These are phyloP conservation scores for Arthrobotrys musiformis DNA, from an alignment of 2,329 filamentous ascomycete genomes.

Conservation along the genomic window DNA sequence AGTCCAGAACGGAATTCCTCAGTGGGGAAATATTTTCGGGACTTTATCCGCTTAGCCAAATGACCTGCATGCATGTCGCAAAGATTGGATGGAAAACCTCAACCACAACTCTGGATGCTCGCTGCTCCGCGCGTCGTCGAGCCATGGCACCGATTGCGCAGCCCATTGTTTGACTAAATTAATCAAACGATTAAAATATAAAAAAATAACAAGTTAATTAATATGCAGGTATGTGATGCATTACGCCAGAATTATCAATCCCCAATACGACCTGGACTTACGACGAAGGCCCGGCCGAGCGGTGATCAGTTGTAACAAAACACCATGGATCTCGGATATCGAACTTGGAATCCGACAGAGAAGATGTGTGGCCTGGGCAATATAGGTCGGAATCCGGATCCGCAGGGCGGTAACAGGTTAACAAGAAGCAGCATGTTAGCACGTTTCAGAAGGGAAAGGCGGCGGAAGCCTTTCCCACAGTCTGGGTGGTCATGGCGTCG, in stretches of 20 bases:
- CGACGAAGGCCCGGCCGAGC: neutral
- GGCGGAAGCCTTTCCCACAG: conserved; percentile 17
- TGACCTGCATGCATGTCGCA: neutral
- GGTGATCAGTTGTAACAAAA: conserved; percentile 8
- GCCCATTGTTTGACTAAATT: neutral
- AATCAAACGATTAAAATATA: too few relatives aligned
- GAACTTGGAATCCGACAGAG: conserved; percentile 15
- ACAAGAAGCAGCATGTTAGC: conserved; percentile 15
- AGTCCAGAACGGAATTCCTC: neutral
- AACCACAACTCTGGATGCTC: neutral
- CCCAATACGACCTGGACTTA: neutral
- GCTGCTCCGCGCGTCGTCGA: neutral
- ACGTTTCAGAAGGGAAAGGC: conserved; percentile 38
- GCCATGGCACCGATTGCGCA: neutral
- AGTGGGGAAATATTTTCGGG: neutral
- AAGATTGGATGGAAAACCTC: conserved; percentile 12
- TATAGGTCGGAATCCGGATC: conserved; percentile 48
- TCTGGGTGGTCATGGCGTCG: conserved; percentile 24
- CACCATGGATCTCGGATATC: conserved; percentile 31
- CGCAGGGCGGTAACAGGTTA: conserved; percentile 31
- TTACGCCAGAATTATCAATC: neutral
- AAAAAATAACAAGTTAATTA: neutral
- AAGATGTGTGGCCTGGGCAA: conserved; percentile 9
- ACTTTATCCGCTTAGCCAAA: conserved; percentile 45
- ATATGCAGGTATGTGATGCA: neutral